phyloP scores from a whole-genome alignment of 768 basidiomycete species.

The Boletus bicolor region DNA sequence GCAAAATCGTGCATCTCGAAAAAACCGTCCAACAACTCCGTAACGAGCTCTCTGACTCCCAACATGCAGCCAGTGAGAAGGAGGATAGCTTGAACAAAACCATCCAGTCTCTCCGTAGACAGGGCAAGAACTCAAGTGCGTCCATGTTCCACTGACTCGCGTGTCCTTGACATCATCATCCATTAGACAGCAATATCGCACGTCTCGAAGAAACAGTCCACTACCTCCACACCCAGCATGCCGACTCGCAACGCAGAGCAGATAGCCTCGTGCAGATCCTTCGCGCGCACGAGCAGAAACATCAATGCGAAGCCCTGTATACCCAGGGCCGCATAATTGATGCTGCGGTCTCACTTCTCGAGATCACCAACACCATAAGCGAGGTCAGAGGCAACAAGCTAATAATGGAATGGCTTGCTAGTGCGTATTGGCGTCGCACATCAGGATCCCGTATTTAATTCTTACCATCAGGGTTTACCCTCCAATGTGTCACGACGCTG shows the following conservation, averaged over 20 bases:
- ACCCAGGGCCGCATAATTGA: not conserved
- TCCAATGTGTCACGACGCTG: not conserved
- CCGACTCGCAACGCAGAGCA: not conserved
- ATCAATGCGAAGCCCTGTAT: slow-evolving; percentile 6
- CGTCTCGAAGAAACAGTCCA: not conserved
- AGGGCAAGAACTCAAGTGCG: not conserved
- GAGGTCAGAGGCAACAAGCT: not conserved
- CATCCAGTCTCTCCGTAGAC: too few relatives aligned
- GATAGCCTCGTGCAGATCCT: not conserved
- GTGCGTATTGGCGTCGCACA: not conserved
- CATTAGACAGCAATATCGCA: not conserved
- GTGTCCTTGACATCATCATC: not conserved
- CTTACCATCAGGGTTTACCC: not conserved
- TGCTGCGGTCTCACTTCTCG: not conserved
- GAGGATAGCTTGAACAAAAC: too few relatives aligned
- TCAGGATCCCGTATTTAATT: not conserved
- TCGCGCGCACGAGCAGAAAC: not conserved
- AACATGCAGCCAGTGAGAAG: too few relatives aligned
- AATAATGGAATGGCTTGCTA: not conserved
- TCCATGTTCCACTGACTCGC: not conserved
- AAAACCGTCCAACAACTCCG: too few relatives aligned
- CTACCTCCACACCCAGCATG: not conserved
- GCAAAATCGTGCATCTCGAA: too few relatives aligned
- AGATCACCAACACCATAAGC: not conserved
- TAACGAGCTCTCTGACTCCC: too few relatives aligned